A percentile compares a stretch with the other conserved stretches of the same genome.
phyloP scores from a whole-genome alignment of 2,329 filamentous ascomycete species.

The Gaeumannomyces sp. region DNA sequence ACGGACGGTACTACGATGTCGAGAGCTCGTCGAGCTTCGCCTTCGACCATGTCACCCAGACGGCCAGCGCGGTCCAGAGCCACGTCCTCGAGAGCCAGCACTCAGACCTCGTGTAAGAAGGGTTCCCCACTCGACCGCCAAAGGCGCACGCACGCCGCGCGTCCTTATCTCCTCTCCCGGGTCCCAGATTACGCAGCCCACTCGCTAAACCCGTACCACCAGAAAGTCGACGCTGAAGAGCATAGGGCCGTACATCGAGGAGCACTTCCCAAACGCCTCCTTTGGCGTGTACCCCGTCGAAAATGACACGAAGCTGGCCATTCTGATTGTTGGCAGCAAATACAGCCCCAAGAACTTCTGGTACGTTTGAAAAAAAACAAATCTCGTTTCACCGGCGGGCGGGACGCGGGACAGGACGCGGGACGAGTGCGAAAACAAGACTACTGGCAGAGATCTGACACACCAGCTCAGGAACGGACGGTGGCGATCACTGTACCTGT shows the following conservation, averaged over 20 bases:
- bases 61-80: slow-evolving; percentile 76
- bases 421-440: background rate
- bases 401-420: background rate
- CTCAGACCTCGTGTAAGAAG: slow-evolving; percentile 68
- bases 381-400: no score
- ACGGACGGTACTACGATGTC: slow-evolving; percentile 82
- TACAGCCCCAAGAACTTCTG: slow-evolving; percentile 98
- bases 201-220: slow-evolving; percentile 7
- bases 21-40: slow-evolving; percentile 82
- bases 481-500: slow-evolving; percentile 85
- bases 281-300: slow-evolving; percentile 79
- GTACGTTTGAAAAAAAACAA: slow-evolving; percentile 40
- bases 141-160: background rate
- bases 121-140: background rate
- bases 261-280: slow-evolving; percentile 81
- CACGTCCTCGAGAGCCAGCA: slow-evolving; percentile 71
- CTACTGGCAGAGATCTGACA: slow-evolving; percentile 16
- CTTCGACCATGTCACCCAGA: slow-evolving; percentile 74
- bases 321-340: slow-evolving; percentile 88
- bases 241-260: slow-evolving; percentile 67
- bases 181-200: background rate
- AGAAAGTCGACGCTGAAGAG: slow-evolving; percentile 81
- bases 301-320: slow-evolving; percentile 67
- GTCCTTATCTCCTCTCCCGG: background rate
- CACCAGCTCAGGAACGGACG: slow-evolving; percentile 70